Base-by-base conservation (phyloP, 495 filamentous ascomycete species). In the Daldinia bambusicola region DNA sequence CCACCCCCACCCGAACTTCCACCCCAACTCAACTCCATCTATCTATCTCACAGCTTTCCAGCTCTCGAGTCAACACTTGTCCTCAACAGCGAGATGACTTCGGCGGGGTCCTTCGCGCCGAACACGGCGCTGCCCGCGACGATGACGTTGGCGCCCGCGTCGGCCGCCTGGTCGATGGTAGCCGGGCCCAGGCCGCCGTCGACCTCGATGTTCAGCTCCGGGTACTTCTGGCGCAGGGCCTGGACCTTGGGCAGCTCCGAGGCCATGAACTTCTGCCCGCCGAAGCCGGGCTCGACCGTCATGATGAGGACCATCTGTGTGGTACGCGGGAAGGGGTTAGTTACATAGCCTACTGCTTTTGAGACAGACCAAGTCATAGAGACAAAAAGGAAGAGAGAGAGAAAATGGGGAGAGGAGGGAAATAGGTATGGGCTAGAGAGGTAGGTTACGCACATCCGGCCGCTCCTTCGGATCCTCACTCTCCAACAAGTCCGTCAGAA, bases 91-190 rank as follows among this genome's bases (percentile, higher is more conserved):
- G 80, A 79, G 77, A 99, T 97, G 14, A 98, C 94, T 63, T 93
- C 91, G 18, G 83, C 88, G 0, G 95, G 95, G 72, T 96, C 91
- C 76, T 91, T 83, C 13, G 96, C 96, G 12, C 95, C 95, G 80
- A 98, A 99, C 43, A 99, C 91, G 4, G 95, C 96, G 70, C 92
- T 95, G n/a, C 95, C 95, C 7, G 95, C 96, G 37, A 99, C 95
- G 75, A 99, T 99, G 57, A 99, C 95, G 75, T 98, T 99, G 38
- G 95, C 95, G 12, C 95, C 95, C 0, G 95, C 95, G 58, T 97
- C 94, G 0, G 96, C 96, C 4, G 95, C 96, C 78, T 93, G 90
- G 75, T 96, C 95, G 74, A 99, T 93, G 1, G 96, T 99, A 57
- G 90, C 89, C 52, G 92, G 85, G 2, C 93, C 93, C 37, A 99